A percentile compares a stretch with the other conserved stretches of the same genome.
phyloP scores from a whole-genome alignment of 23 red algal genomes.

The Gracilaria caudata region DNA sequence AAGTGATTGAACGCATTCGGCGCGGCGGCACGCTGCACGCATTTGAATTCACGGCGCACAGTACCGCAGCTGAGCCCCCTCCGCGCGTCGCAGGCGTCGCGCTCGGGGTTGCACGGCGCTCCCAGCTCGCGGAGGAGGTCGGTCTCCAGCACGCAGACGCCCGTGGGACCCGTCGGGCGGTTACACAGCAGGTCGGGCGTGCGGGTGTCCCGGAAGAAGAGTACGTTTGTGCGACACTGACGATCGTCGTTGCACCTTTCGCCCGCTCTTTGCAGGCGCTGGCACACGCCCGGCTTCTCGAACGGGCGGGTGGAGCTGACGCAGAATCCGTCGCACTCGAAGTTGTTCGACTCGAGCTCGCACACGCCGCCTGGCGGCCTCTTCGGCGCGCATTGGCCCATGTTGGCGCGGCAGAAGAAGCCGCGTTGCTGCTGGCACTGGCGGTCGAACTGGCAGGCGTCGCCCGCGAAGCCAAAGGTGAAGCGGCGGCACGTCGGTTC shows the following conservation, averaged over 20 bases:
- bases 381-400: slow-evolving; percentile 1
- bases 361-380: not conserved
- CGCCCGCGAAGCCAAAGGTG: slow-evolving; percentile 9
- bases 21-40: not conserved
- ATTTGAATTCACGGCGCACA: not conserved
- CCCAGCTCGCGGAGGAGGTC: slow-evolving; percentile 14
- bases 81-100: not conserved
- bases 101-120: not conserved
- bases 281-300: slow-evolving; percentile 6
- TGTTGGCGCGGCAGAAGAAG: slow-evolving; percentile 10
- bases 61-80: not conserved
- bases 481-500: not conserved
- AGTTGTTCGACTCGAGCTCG: not conserved
- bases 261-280: not conserved
- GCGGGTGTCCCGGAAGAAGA: no score
- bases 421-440: slow-evolving; percentile 19
- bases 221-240: slow-evolving; percentile 4
- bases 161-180: not conserved
- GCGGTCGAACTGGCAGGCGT: slow-evolving; percentile 1
- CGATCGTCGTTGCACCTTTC: not conserved
- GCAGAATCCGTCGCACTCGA: slow-evolving; percentile 22
- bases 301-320: not conserved
- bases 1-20: not conserved
- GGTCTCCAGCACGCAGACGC: slow-evolving; percentile 9
- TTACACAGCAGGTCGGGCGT: slow-evolving; percentile 5